A percentile compares a stretch with the other conserved stretches of the same genome.
Conservation (phyloP, 139 green algal species). For the Pleodorina starrii region DNA sequence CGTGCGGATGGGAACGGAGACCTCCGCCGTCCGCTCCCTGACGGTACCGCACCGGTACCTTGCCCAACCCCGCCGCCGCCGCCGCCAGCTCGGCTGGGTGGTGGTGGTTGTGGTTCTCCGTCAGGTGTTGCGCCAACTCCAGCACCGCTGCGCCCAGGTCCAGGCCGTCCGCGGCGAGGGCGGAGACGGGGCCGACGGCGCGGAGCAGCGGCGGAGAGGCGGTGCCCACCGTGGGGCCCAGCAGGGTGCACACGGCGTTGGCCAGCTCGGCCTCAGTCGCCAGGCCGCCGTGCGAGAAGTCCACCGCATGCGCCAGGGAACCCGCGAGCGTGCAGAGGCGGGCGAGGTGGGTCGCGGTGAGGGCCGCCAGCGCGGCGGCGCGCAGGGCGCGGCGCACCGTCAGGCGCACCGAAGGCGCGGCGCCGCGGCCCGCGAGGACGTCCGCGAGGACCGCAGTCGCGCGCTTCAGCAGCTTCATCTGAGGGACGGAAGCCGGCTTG, state of each 20-base stretch:
- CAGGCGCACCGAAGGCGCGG: not conserved
- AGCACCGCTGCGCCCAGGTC: not conserved
- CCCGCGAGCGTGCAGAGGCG: not conserved
- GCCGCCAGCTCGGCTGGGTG: no score
- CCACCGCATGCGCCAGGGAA: not conserved
- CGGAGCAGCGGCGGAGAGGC: not conserved
- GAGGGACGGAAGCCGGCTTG: not conserved
- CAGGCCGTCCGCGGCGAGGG: not conserved
- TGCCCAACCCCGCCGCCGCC: no score
- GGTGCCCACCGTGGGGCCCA: not conserved
- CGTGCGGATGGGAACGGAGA: no score
- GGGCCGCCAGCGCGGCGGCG: not conserved
- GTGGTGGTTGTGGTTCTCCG: no score
- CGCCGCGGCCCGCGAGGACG: not conserved
- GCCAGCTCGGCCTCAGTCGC: not conserved
- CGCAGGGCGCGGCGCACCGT: not conserved
- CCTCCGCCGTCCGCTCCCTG: no score
- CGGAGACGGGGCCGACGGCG: not conserved
- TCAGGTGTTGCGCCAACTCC: not conserved
- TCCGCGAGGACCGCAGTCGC: not conserved
- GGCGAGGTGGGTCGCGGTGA: not conserved
- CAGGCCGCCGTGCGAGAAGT: not conserved
- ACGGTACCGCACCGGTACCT: no score
- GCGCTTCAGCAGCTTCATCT: not conserved
- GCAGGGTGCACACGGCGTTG: not conserved